These are phyloP conservation scores for Inonotus obliquus DNA, from an alignment of 1,284 basidiomycete genomes.

Conservation along the genomic window DNA sequence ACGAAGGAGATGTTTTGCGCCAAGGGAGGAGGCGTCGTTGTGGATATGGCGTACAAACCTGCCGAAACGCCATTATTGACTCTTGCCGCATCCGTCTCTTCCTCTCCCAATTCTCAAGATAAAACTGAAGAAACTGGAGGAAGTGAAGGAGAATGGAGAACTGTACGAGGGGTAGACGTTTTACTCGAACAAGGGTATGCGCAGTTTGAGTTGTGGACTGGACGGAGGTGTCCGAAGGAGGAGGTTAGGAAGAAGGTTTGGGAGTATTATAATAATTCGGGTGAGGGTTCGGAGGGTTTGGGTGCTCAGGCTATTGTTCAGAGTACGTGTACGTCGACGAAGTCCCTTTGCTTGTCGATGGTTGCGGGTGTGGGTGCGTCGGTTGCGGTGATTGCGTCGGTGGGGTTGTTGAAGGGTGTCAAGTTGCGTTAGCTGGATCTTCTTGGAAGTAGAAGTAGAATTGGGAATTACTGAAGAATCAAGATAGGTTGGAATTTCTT, in stretches of 20 bases:
- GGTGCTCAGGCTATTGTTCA: too few relatives aligned
- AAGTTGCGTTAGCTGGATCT: too few relatives aligned
- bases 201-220: constrained; percentile 49
- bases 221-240: constrained; percentile 46
- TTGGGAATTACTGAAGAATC: neutral
- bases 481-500: neutral
- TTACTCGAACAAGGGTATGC: constrained; percentile 47
- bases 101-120: constrained; percentile 46
- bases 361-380: too few relatives aligned
- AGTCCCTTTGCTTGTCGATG: too few relatives aligned
- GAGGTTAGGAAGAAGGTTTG: constrained; percentile 46
- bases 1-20: constrained; percentile 48
- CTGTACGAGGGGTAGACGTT: constrained; percentile 85
- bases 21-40: constrained; percentile 54
- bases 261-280: constrained; percentile 35
- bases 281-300: neutral
- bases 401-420: neutral
- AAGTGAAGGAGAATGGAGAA: constrained; percentile 37
- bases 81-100: constrained; percentile 57
- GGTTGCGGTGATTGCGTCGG: too few relatives aligned
- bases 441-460: neutral
- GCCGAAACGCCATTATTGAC: constrained; percentile 64
- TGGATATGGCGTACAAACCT: constrained; percentile 93
- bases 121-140: too few relatives aligned
- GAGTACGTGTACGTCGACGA: too few relatives aligned